A percentile compares a stretch with the other conserved stretches of the same genome.
Evolutionary conservation across 139 green algal genomes (phyloP).

Genomic region (Chlamydomonas sp.): DNA sequence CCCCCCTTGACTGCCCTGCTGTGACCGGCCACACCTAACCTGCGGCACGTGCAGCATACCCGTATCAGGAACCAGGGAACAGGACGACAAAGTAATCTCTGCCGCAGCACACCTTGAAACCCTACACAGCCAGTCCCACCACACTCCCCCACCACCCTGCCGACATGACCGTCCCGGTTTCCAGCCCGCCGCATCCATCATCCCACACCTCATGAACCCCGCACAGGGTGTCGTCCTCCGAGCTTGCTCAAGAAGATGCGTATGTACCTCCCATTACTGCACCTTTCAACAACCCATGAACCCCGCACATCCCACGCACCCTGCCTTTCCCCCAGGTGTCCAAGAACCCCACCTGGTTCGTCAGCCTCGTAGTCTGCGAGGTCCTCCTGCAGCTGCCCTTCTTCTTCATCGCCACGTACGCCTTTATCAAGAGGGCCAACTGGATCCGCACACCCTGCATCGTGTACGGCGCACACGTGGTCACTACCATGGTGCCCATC

Average conservation of each 20-base stretch:
- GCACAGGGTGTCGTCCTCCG: background rate
- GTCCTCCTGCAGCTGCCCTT: conserved; percentile 78
- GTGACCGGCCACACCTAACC: too few species aligned
- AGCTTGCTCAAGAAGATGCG: background rate
- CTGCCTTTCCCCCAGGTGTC: conserved; percentile 53
- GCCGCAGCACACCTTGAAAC: too few species aligned
- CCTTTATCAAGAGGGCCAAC: conserved; percentile 54
- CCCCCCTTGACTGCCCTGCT: background rate
- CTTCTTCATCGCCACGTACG: conserved; percentile 77
- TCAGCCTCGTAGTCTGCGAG: conserved; percentile 71
- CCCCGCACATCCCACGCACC: background rate
- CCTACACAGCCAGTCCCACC: too few species aligned
- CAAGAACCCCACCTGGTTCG: conserved; percentile 75
- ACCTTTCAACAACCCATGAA: background rate
- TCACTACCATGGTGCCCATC: conserved; percentile 79
- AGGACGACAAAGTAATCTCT: too few species aligned
- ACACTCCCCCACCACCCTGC: too few species aligned
- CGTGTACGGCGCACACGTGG: conserved; percentile 73
- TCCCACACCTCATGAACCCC: background rate
- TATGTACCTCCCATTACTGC: background rate
- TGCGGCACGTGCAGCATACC: too few species aligned
- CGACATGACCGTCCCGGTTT: too few species aligned
- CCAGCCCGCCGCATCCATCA: background rate
- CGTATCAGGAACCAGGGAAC: too few species aligned
- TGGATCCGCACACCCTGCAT: conserved; percentile 82